Evolutionary conservation across 768 basidiomycete genomes (phyloP), one percentile per base, ranked within the genome.

Genomic region (Mycena sanguinolenta): DNA sequence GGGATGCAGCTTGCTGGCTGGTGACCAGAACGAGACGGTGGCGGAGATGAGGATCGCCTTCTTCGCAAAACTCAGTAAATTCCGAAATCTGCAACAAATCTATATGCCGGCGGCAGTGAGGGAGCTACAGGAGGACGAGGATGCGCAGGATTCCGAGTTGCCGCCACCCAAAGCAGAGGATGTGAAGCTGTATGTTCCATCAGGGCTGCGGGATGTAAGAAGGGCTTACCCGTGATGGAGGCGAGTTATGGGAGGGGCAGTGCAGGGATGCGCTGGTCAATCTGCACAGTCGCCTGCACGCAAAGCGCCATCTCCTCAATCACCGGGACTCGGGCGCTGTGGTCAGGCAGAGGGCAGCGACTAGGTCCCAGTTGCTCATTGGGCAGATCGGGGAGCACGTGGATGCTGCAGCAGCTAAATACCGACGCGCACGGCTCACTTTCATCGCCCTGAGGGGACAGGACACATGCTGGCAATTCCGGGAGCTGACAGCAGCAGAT

Each of bases 61-160:
- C n/a, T n/a, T n/a, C n/a, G n/a, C n/a, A n/a, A n/a, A n/a, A n/a
- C n/a, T n/a, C n/a, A n/a, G n/a, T n/a, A n/a, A n/a, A n/a, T n/a
- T n/a, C n/a, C n/a, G n/a, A n/a, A n/a, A n/a, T n/a, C n/a, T n/a
- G n/a, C n/a, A n/a, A n/a, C n/a, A n/a, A n/a, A n/a, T n/a, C n/a
- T n/a, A n/a, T n/a, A 69, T 69, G 67, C 70, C 1, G 70, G 69
- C 19, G 1, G 52, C 44, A 4, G 12, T 67, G 1, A 25, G 36
- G 55, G 39, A 36, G 61, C 58, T 23, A 6, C 64, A 50, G 21
- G 74, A 74, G 52, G 63, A 65, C n/a, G 5, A n/a, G n/a, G n/a
- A n/a, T n/a, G n/a, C 16, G 32, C 58, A 61, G 7, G 63, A 68
- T 46, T 3, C 52, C 9, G 63, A 69, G 2, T 14, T 12, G 6